Conservation (phyloP, 371 early-diverging fungal species). For the Rhizomucor miehei region DNA sequence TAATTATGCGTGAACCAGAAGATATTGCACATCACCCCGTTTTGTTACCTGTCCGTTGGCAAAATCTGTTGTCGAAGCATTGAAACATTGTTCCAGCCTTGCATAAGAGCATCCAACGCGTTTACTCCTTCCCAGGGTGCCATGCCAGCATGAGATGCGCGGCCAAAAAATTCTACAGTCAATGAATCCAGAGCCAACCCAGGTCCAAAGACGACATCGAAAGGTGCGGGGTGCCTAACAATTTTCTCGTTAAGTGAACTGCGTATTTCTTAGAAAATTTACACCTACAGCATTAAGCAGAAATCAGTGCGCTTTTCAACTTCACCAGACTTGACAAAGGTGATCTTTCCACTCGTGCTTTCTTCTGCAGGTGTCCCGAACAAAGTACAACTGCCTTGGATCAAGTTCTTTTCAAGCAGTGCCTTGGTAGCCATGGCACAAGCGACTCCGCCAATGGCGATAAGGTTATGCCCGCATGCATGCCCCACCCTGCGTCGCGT, state of each 20-base stretch:
- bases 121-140: constrained; percentile 68
- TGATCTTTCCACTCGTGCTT: constrained; percentile 67
- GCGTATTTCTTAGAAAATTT: neutral
- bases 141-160: constrained; percentile 60
- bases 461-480: constrained; percentile 68
- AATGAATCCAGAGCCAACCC: constrained; percentile 46
- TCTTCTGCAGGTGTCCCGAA: constrained; percentile 87
- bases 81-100: constrained; percentile 58
- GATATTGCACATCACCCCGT: neutral
- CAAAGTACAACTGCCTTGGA: constrained; percentile 60
- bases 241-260: neutral
- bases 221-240: constrained; percentile 26
- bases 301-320: constrained; percentile 59
- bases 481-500: constrained; percentile 51
- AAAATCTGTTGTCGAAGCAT: constrained; percentile 70
- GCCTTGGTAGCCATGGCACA: constrained; percentile 57
- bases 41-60: constrained; percentile 44
- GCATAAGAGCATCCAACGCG: constrained; percentile 68
- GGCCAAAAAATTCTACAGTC: constrained; percentile 62
- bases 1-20: neutral
- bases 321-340: constrained; percentile 58
- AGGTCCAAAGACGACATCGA: constrained; percentile 22
- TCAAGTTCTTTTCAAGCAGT: constrained; percentile 46
- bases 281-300: constrained; percentile 69
- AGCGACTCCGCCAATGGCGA: constrained; percentile 68